phyloP scores from a whole-genome alignment of 2,329 filamentous ascomycete species.

The Didymella arachidicola region DNA sequence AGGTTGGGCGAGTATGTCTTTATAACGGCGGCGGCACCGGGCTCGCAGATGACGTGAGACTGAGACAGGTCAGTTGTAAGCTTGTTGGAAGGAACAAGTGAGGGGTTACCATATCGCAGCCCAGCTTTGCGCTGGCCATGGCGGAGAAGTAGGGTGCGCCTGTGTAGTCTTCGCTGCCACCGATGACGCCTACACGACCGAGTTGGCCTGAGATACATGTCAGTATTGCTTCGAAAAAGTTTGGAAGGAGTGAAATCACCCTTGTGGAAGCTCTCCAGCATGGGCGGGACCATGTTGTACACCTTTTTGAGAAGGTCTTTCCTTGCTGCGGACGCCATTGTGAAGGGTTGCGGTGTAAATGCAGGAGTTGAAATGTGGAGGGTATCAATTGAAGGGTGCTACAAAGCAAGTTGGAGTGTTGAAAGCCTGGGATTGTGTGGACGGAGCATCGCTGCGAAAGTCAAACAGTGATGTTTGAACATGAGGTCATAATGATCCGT shows the following conservation, averaged over 20 bases:
- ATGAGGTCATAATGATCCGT: slow-evolving; percentile 22
- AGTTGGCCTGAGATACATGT: slow-evolving; percentile 73
- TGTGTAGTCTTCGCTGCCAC: slow-evolving; percentile 94
- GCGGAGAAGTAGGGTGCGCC: slow-evolving; percentile 98
- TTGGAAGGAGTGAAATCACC: slow-evolving; percentile 59
- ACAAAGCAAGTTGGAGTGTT: not conserved
- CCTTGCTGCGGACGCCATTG: slow-evolving; percentile 66
- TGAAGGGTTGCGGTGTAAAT: slow-evolving; percentile 12
- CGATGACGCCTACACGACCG: slow-evolving; percentile 90
- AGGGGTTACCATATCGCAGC: slow-evolving; percentile 80
- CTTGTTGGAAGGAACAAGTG: not conserved
- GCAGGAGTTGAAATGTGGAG: not conserved
- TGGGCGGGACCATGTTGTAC: slow-evolving; percentile 88
- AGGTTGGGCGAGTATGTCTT: slow-evolving; percentile 98
- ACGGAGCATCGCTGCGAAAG: slow-evolving; percentile 14
- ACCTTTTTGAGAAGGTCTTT: slow-evolving; percentile 80
- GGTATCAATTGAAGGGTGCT: slow-evolving; percentile 15
- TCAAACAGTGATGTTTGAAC: not conserved
- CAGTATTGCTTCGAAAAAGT: slow-evolving; percentile 15
- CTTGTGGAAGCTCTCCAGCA: slow-evolving; percentile 97
- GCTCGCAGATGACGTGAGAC: slow-evolving; percentile 96
- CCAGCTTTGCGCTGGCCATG: slow-evolving; percentile 91
- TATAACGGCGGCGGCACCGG: slow-evolving; percentile 81
- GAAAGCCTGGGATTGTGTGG: slow-evolving; percentile 2
- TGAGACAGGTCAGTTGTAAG: slow-evolving; percentile 47